These are phyloP conservation scores for Rhodotorula sp. DNA, from an alignment of 1,284 basidiomycete genomes.

Conservation along the genomic window DNA sequence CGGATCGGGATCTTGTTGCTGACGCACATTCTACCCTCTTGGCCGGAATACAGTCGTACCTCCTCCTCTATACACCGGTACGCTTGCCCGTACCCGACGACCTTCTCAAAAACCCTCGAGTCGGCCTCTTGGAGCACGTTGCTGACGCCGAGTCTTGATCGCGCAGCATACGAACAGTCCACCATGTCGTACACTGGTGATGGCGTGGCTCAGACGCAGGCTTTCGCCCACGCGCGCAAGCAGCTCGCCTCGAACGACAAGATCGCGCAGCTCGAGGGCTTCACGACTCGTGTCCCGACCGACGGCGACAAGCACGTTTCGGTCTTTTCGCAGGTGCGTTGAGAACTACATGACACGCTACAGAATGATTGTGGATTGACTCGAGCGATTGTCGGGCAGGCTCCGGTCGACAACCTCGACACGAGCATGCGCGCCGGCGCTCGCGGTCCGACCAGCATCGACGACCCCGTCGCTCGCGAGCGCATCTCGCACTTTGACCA, in stretches of 20 bases:
- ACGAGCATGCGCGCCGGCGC: constrained; percentile 39
- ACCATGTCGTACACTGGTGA: constrained; percentile 25
- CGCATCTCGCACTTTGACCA: constrained; percentile 42
- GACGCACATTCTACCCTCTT: too few relatives aligned
- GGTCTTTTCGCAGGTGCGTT: constrained; percentile 21
- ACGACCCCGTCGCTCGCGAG: constrained; percentile 40
- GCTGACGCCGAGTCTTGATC: not conserved
- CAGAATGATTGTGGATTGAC: not conserved
- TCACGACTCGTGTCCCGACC: constrained; percentile 25
- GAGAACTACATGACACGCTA: not conserved
- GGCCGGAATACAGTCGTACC: too few relatives aligned
- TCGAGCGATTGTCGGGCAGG: constrained; percentile 10
- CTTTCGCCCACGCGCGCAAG: constrained; percentile 2
- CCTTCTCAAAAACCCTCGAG: not conserved
- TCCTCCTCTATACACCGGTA: too few relatives aligned
- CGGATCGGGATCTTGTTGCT: too few relatives aligned
- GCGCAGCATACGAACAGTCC: not conserved
- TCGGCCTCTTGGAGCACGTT: not conserved
- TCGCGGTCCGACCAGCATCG: constrained; percentile 35
- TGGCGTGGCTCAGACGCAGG: constrained; percentile 22
- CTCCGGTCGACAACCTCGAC: constrained; percentile 43
- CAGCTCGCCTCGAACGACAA: constrained; percentile 23
- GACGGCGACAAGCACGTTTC: constrained; percentile 34
- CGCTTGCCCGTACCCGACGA: not conserved
- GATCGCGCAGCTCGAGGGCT: constrained; percentile 28